phyloP scores from a whole-genome alignment of 1,284 basidiomycete species.

The Apiotrichum montevideense region DNA sequence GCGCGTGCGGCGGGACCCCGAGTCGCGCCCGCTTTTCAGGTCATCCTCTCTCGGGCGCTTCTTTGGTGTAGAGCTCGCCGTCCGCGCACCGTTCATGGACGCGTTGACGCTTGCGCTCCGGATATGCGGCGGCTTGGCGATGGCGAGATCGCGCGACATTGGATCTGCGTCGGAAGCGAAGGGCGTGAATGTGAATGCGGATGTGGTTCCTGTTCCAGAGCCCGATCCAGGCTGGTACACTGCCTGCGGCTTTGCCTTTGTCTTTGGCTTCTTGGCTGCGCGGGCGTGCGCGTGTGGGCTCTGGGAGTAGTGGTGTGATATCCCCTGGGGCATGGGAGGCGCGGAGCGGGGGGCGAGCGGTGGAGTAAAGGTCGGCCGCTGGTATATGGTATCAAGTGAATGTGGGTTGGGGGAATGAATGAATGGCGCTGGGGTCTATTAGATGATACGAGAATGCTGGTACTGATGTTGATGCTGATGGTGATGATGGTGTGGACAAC shows the following conservation, averaged over 20 bases:
- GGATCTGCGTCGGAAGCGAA: constrained; percentile 2
- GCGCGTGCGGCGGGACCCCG: constrained; percentile 36
- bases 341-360: neutral
- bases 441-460: neutral
- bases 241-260: neutral
- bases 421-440: too few relatives aligned
- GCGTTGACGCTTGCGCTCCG: neutral
- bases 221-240: neutral
- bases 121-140: neutral
- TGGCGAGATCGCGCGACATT: constrained; percentile 9
- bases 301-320: constrained; percentile 15
- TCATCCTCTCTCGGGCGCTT: constrained; percentile 38
- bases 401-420: too few relatives aligned
- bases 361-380: too few relatives aligned
- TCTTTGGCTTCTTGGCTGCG: constrained; percentile 1
- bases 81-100: constrained; percentile 18
- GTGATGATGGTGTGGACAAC: neutral
- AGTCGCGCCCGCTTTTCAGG: neutral
- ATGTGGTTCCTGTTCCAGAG: constrained; percentile 4
- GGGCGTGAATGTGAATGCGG: neutral
- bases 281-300: constrained; percentile 7
- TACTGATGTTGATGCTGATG: neutral
- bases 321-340: constrained; percentile 15
- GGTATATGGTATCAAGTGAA: too few relatives aligned
- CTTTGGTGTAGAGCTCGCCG: constrained; percentile 35